Conservation (phyloP, 352 stramenopile species). For the Phytophthora podocarpi region DNA sequence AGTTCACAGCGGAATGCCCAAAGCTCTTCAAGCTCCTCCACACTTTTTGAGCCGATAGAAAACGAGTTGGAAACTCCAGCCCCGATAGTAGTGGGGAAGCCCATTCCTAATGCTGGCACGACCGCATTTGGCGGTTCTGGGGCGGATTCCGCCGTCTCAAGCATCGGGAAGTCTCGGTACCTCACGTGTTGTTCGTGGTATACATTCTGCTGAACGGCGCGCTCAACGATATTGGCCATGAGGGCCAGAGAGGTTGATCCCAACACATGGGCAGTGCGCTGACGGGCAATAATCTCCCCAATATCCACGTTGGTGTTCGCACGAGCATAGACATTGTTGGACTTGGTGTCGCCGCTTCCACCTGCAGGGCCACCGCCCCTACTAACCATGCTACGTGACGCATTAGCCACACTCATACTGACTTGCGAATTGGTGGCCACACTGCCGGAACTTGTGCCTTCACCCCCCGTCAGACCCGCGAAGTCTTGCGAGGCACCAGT, state of each 20-base stretch:
- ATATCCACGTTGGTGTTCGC: slow-evolving; percentile 81
- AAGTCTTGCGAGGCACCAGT: slow-evolving; percentile 58
- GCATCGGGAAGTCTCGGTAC: slow-evolving; percentile 79
- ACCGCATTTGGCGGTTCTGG: slow-evolving; percentile 11
- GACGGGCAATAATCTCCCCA: slow-evolving; percentile 68
- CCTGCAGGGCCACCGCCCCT: slow-evolving; percentile 25
- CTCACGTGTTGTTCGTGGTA: slow-evolving; percentile 85
- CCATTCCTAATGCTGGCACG: slow-evolving; percentile 17
- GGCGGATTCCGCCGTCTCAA: slow-evolving; percentile 22
- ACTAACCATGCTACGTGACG: slow-evolving; percentile 51
- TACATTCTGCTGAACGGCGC: slow-evolving; percentile 89
- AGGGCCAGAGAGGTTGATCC: slow-evolving; percentile 59
- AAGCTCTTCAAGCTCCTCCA: slow-evolving; percentile 60
- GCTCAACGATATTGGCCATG: slow-evolving; percentile 76
- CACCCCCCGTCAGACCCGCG: slow-evolving; percentile 13
- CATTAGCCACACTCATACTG: slow-evolving; percentile 47
- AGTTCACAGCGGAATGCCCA: slow-evolving; percentile 80
- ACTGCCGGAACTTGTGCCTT: slow-evolving; percentile 40
- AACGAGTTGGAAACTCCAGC: not conserved
- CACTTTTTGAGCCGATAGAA: slow-evolving; percentile 3
- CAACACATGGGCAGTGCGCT: slow-evolving; percentile 72
- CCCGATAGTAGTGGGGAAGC: slow-evolving; percentile 17
- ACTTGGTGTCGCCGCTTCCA: slow-evolving; percentile 50
- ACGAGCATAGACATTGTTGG: slow-evolving; percentile 61
- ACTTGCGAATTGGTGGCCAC: slow-evolving; percentile 44